These are phyloP conservation scores for Cercospora sp. DNA, from an alignment of 2,329 filamentous ascomycete genomes.

Conservation along the genomic window DNA sequence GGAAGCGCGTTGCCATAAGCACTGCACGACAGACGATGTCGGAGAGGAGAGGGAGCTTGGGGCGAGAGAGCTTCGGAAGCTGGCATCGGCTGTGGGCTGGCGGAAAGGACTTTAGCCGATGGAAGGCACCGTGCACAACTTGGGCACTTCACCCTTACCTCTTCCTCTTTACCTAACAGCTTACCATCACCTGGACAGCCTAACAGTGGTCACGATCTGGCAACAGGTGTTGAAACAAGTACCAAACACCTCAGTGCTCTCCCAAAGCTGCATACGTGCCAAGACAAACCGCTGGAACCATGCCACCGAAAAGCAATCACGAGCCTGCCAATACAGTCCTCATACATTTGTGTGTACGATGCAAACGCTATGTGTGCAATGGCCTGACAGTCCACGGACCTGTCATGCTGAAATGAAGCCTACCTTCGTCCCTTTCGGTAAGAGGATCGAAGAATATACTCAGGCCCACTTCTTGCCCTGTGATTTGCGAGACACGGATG, in stretches of 20 bases:
- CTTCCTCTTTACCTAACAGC: not conserved
- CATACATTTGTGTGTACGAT: not conserved
- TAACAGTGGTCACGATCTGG: not conserved
- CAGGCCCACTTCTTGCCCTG: not conserved
- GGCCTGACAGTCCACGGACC: not conserved
- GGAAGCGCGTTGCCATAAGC: not conserved
- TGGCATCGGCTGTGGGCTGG: not conserved
- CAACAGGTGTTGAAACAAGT: not conserved
- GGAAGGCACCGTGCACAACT: not conserved
- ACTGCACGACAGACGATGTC: not conserved
- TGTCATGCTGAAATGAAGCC: not conserved
- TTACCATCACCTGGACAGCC: too few species aligned
- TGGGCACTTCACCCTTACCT: not conserved
- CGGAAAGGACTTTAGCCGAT: conserved; percentile 2
- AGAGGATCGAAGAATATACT: not conserved
- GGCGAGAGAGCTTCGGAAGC: not conserved
- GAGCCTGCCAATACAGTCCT: not conserved
- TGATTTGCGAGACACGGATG: not conserved
- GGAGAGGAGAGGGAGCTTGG: conserved; percentile 1
- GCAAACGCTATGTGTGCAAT: not conserved
- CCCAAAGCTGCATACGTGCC: not conserved
- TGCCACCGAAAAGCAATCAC: not conserved
- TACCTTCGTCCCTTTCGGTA: not conserved
- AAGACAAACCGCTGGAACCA: not conserved
- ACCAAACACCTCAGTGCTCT: not conserved